Evolutionary conservation across 1,139 yeast species (phyloP), one percentile per base, ranked within the genome.

Genomic region (Suhomyces yuchorum): DNA sequence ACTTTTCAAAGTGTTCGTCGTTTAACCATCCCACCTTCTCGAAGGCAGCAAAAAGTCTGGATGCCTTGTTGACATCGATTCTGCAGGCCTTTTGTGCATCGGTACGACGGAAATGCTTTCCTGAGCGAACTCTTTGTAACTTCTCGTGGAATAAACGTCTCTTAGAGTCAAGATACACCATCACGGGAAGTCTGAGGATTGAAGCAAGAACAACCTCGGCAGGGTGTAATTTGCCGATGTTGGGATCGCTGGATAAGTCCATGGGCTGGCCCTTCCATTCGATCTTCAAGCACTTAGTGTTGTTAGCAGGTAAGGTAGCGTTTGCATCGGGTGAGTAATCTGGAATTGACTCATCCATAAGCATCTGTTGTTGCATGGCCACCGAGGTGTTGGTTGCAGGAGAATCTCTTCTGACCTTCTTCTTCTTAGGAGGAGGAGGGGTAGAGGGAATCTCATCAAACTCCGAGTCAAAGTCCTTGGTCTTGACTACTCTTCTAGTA

Each of bases 241-340:
- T 77, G 22, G 96, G 96, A 67, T 93, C 98, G 36, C 68, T 62
- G 12, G 86, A 75, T 51, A 93, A 77, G 66, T 89, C 96, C 97
- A 93, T 90, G 37, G 97, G 96, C 59, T 91, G 96, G 9, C 98
- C 98, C 71, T 92, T 92, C 99, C 99, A 93, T 63, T 92, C 98
- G 42, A 96, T 88, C 62, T 86, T 86, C 58, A 93, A 76, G 56
- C 91, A 82, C 67, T 85, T 84, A 41, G 69, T 56, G 60, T 84
- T 84, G 59, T 82, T 84, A 19, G 79, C 71, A 28, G 96, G 91
- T 51, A 93, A 73, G 0, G 87, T 77, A 1, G 75, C 62, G 20
- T 73, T 49, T 1, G 88, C 70, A 49, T 67, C 67, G 5, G 98
- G 98, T 7, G 93, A 83, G 65, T 78, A 92, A 67, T 93, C 97